Evolutionary conservation across 176 grass and related monocot genomes (phyloP).

Genomic region (Aegilops bicornis): DNA sequence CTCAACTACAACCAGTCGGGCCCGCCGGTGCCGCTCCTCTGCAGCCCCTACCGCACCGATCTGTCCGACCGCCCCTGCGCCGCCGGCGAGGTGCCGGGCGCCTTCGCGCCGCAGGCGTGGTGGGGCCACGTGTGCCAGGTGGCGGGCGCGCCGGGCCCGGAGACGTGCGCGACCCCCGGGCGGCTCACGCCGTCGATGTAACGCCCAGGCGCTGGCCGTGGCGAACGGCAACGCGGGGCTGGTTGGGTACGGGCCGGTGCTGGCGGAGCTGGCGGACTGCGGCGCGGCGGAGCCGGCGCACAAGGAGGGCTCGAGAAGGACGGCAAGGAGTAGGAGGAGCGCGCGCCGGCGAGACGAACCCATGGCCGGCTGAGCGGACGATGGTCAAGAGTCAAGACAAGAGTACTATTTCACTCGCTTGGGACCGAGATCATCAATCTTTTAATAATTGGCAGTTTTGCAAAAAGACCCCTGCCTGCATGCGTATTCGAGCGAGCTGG

Average conservation of each 20-base stretch:
- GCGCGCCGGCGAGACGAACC: too few relatives aligned
- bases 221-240: constrained; percentile 50
- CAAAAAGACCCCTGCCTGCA: too few relatives aligned
- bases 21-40: constrained; percentile 57
- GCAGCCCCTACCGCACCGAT: constrained; percentile 64
- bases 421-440: too few relatives aligned
- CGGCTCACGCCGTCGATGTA: constrained; percentile 73
- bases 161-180: constrained; percentile 56
- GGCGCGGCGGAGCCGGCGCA: too few relatives aligned
- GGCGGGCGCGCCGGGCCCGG: background rate
- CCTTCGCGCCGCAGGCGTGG: constrained; percentile 51
- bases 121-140: constrained; percentile 43
- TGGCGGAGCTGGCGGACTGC: constrained; percentile 64
- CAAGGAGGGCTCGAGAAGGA: too few relatives aligned
- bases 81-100: constrained; percentile 42
- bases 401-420: too few relatives aligned
- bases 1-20: constrained; percentile 84
- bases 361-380: too few relatives aligned
- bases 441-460: too few relatives aligned
- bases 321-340: too few relatives aligned
- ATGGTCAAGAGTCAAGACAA: too few relatives aligned
- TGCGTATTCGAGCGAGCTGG: too few relatives aligned
- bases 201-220: constrained; percentile 22
- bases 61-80: constrained; percentile 40
- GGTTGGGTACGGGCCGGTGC: constrained; percentile 36